phyloP scores from a whole-genome alignment of 2,329 filamentous ascomycete genomes.

The Macrophomina tecta region DNA sequence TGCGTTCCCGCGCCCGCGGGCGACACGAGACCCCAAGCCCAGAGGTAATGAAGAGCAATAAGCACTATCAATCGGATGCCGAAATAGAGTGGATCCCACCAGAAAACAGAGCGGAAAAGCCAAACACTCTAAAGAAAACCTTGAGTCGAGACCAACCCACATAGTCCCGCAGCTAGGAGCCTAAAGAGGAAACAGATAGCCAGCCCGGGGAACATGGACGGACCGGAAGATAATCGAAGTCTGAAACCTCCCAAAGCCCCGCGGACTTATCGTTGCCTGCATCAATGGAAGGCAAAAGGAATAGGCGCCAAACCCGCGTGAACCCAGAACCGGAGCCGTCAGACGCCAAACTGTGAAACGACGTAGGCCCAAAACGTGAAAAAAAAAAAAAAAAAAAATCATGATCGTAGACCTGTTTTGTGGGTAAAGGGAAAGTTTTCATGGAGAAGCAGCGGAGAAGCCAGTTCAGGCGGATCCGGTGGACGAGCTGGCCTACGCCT shows the following conservation, averaged over 20 bases:
- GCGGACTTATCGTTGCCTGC: conserved; percentile 2
- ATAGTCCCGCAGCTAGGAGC: not conserved
- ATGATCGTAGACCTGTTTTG: conserved; percentile 2
- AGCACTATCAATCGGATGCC: conserved; percentile 11
- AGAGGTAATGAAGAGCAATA: not conserved
- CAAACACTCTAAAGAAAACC: not conserved
- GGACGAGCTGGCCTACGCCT: not conserved
- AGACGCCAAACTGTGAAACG: not conserved
- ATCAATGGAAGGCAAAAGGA: not conserved
- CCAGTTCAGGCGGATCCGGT: not conserved
- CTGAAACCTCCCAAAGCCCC: not conserved
- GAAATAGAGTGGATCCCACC: conserved; percentile 5
- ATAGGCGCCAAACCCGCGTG: not conserved
- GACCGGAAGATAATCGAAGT: not conserved
- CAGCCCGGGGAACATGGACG: not conserved
- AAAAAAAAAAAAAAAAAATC: conserved; percentile 11
- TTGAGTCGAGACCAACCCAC: not conserved
- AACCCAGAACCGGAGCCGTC: not conserved
- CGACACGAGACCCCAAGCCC: not conserved
- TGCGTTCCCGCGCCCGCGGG: not conserved
- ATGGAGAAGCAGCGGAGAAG: not conserved
- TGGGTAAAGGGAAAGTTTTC: not conserved
- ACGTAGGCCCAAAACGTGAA: not conserved
- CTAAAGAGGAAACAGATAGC: not conserved
- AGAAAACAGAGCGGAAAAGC: not conserved